These are phyloP conservation scores for Jatropha multifida DNA, from an alignment of 441 rosid species.

Conservation along the genomic window DNA sequence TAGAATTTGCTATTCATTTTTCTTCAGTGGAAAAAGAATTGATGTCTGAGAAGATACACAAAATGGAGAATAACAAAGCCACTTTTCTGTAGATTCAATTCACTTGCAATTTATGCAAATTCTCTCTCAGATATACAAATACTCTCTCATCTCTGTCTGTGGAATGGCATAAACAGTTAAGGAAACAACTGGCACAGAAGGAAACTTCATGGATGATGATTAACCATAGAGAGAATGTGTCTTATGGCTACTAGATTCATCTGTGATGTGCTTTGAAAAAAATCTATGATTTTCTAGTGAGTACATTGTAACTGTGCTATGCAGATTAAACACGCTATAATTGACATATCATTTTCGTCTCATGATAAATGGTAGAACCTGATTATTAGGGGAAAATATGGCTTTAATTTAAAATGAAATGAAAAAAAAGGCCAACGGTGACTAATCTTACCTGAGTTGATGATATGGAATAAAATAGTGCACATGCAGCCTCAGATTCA, in stretches of 20 bases:
- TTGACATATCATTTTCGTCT: background rate
- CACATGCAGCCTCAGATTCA: conserved; percentile 75
- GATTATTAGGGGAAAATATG: background rate
- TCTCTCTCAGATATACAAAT: background rate
- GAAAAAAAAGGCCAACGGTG: background rate
- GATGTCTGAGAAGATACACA: background rate
- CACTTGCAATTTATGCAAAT: background rate
- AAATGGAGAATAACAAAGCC: background rate
- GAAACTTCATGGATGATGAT: background rate
- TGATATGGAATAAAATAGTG: conserved; percentile 94
- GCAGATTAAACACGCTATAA: background rate
- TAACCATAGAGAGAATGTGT: background rate
- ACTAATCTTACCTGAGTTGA: conserved; percentile 71
- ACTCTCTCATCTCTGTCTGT: background rate
- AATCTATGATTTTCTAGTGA: background rate
- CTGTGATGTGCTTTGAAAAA: background rate
- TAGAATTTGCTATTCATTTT: conserved; percentile 2
- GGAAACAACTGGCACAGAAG: background rate
- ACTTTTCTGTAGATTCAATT: background rate
- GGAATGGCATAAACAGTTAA: background rate
- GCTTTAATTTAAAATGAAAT: conserved; percentile 6
- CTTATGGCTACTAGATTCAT: background rate
- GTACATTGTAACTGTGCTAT: background rate
- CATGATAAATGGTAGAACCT: background rate
- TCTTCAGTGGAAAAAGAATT: background rate